phyloP scores from a whole-genome alignment of 345 rosid species.

The Aquilaria malaccensis region DNA sequence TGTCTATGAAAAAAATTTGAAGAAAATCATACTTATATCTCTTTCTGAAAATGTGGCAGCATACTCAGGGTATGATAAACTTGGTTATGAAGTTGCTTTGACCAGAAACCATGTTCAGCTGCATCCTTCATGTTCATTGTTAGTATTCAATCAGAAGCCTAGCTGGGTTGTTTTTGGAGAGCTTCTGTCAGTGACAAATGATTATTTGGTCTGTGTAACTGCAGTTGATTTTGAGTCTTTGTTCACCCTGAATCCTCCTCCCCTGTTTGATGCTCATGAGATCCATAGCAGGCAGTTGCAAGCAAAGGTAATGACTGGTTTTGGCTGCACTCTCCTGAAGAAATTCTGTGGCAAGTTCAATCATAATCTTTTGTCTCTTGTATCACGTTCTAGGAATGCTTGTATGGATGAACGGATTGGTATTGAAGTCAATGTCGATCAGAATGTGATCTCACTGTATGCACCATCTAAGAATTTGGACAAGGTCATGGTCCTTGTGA shows the following conservation, averaged over 20 bases:
- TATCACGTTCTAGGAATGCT: constrained; percentile 39
- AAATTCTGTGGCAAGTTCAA: constrained; percentile 72
- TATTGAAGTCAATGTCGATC: constrained; percentile 48
- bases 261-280: constrained; percentile 48
- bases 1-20: constrained; percentile 39
- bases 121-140: constrained; percentile 86
- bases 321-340: constrained; percentile 48
- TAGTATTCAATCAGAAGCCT: constrained; percentile 71
- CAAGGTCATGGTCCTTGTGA: constrained; percentile 41
- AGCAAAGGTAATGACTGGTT: constrained; percentile 47
- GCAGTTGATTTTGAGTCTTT: constrained; percentile 68
- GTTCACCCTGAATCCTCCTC: constrained; percentile 52
- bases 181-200: constrained; percentile 43
- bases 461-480: constrained; percentile 47
- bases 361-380: constrained; percentile 42
- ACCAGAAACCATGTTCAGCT: constrained; percentile 68
- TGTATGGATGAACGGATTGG: constrained; percentile 58
- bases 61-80: constrained; percentile 76
- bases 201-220: constrained; percentile 84
- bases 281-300: constrained; percentile 54
- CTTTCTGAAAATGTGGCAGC: constrained; percentile 83
- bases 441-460: constrained; percentile 58
- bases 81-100: constrained; percentile 83
- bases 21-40: constrained; percentile 58
- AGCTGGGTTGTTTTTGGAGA: constrained; percentile 88